A percentile compares a stretch with the other conserved stretches of the same genome.
Evolutionary conservation across 2,329 filamentous ascomycete genomes (phyloP).

Genomic region (Alternaria tenuissima): DNA sequence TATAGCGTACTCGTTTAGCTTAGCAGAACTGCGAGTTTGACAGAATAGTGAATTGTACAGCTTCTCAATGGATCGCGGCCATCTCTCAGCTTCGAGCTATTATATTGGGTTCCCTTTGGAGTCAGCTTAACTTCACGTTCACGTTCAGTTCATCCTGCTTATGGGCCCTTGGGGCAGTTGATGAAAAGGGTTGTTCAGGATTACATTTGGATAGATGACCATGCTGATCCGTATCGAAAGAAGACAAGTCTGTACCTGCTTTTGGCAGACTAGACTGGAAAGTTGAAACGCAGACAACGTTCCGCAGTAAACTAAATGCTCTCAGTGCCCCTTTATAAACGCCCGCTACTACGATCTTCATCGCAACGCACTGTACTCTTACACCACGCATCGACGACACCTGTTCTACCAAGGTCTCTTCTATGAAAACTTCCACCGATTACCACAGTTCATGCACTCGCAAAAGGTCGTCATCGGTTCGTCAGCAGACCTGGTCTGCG

Average conservation of each 20-base stretch:
- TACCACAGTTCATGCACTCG: slow-evolving; percentile 62
- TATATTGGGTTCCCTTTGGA: not conserved
- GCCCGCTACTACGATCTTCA: slow-evolving; percentile 11
- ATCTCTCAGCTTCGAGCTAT: not conserved
- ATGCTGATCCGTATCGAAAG: not conserved
- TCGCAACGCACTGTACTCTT: slow-evolving; percentile 3
- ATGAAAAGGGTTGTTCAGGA: not conserved
- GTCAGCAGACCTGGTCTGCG: slow-evolving; percentile 93
- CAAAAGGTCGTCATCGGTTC: slow-evolving; percentile 75
- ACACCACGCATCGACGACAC: slow-evolving; percentile 3
- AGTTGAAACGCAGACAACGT: not conserved
- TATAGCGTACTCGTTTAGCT: not conserved
- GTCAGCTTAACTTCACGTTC: too few relatives aligned
- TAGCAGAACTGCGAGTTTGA: not conserved
- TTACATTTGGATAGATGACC: not conserved
- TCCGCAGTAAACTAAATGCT: slow-evolving; percentile 13
- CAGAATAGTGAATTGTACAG: not conserved
- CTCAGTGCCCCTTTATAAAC: slow-evolving; percentile 13
- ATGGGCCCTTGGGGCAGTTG: too few relatives aligned
- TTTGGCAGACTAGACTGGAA: not conserved
- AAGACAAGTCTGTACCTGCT: not conserved
- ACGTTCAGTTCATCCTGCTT: too few relatives aligned
- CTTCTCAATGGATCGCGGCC: not conserved
- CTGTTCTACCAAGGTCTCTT: not conserved
- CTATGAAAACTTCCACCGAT: slow-evolving; percentile 59